These are phyloP conservation scores for Penicillium sp. DNA, from an alignment of 2,329 filamentous ascomycete species.

Conservation along the genomic window DNA sequence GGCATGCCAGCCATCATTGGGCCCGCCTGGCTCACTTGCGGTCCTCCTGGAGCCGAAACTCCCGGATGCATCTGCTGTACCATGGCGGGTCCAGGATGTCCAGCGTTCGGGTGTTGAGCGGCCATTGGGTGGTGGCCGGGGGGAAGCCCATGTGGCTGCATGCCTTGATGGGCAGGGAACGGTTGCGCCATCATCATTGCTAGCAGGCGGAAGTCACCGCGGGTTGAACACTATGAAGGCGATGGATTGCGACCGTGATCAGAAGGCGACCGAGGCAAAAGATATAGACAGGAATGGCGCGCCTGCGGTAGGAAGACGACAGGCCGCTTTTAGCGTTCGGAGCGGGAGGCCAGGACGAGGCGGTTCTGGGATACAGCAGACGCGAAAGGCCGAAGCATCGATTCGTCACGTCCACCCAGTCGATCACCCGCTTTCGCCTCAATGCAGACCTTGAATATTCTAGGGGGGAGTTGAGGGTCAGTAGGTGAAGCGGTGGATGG, in stretches of 20 bases:
- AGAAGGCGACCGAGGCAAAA: slow-evolving; percentile 12
- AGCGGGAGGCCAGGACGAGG: slow-evolving; percentile 40
- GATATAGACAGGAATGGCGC: slow-evolving; percentile 23
- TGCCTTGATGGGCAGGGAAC: slow-evolving; percentile 62
- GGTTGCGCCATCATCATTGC: slow-evolving; percentile 59
- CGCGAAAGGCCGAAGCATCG: slow-evolving; percentile 38
- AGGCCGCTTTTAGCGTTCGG: slow-evolving; percentile 39
- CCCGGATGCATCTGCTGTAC: slow-evolving; percentile 63
- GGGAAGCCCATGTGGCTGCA: slow-evolving; percentile 60
- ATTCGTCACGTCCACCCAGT: slow-evolving; percentile 29
- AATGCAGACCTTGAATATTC: slow-evolving; percentile 24
- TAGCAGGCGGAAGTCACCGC: slow-evolving; percentile 39
- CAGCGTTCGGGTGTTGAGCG: slow-evolving; percentile 59
- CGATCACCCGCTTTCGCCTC: slow-evolving; percentile 29
- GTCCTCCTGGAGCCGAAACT: slow-evolving; percentile 60
- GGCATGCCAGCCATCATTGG: slow-evolving; percentile 67
- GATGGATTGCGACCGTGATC: slow-evolving; percentile 22
- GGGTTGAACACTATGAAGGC: slow-evolving; percentile 29
- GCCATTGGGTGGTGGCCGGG: slow-evolving; percentile 66
- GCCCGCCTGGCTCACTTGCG: slow-evolving; percentile 63
- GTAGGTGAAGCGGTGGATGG: slow-evolving; percentile 11
- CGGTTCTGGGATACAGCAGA: slow-evolving; percentile 34
- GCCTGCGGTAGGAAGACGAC: slow-evolving; percentile 34
- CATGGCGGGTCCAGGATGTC: slow-evolving; percentile 53
- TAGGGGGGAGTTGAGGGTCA: slow-evolving; percentile 11